Conservation (phyloP, 1,139 yeast species). For the Magnusiomyces suaveolens region DNA sequence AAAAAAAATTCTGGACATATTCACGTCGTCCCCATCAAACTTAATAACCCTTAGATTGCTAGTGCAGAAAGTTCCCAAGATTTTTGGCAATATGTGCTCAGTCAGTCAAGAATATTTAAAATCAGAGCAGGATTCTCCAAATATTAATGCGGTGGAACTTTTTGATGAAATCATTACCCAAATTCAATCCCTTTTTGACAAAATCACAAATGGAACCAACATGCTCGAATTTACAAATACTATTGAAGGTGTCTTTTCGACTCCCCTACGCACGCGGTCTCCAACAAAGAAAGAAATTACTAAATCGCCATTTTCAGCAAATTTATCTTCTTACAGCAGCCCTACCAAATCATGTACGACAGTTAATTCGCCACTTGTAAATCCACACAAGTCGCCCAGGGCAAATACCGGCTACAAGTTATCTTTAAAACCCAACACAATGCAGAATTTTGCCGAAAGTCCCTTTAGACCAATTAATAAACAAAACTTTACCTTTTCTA, state of each 20-base stretch:
- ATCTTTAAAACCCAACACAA: no score
- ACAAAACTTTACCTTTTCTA: no score
- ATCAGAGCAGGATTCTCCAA: background rate
- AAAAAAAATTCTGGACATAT: constrained; percentile 9
- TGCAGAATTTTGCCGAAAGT: no score
- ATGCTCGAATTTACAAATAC: background rate
- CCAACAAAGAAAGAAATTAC: background rate
- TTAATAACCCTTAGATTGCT: background rate
- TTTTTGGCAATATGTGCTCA: background rate
- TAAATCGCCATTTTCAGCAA: no score
- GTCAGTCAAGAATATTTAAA: background rate
- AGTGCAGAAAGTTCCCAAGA: constrained; percentile 4
- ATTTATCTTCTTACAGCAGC: no score
- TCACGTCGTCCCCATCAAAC: constrained; percentile 1
- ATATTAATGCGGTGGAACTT: background rate
- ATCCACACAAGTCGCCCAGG: no score
- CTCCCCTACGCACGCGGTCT: background rate
- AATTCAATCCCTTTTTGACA: background rate
- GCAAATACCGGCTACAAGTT: no score
- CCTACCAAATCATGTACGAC: no score
- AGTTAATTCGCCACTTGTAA: no score
- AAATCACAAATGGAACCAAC: background rate
- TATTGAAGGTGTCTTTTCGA: background rate
- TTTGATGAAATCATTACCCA: background rate
- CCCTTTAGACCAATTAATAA: no score